Evolutionary conservation across 2,329 filamentous ascomycete species (phyloP), one percentile per base, ranked within the genome.

Genomic region (Beauveria varroae): DNA sequence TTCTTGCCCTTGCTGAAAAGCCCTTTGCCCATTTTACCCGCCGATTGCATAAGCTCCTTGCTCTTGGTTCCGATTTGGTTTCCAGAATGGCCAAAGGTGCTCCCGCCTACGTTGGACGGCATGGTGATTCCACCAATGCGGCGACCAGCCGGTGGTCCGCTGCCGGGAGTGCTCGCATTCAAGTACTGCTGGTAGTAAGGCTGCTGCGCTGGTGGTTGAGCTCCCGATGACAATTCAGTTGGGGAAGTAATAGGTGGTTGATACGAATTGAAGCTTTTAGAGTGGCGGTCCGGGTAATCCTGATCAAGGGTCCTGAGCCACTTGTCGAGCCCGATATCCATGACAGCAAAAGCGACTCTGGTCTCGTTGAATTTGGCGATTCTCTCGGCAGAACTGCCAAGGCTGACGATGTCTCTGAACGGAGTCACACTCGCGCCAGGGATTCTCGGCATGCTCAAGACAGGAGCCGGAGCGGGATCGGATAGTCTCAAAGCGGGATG

Each of bases 1-100:
- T 84, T 93, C 77, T 90, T 93, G 67, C 93, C 91, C 77, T 96
- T 96, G 66, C 89, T 91, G 73, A 97, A 87, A 65, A 97, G 75
- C 57, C 93, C 93, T 78, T 96, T 96, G 54, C 93, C 92, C 62
- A 91, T 91, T 71, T 91, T 92, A 58, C 91, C 91, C 60, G 93
- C 93, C 24, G 88, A 88, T 66, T 95, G 90, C 71, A 97, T 81
- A 30, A 97, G 78, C 68, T 96, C 92, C 77, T 96, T 97, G 72
- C 93, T 87, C 78, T 93, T 93, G 44, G 87, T 83, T 67, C 91
- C 89, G 72, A 93, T 84, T 69, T 89, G 85, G 65, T 83, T 79
- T 63, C 82, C 76, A 54, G 84, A 84, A 62, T 80, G 77, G 47
- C 79, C 79, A 66, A 84, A 80, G 41, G 77, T 73, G 68, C 76